These are phyloP conservation scores for Aaosphaeria pasadenensis DNA, from an alignment of 2,329 filamentous ascomycete genomes.

Conservation along the genomic window DNA sequence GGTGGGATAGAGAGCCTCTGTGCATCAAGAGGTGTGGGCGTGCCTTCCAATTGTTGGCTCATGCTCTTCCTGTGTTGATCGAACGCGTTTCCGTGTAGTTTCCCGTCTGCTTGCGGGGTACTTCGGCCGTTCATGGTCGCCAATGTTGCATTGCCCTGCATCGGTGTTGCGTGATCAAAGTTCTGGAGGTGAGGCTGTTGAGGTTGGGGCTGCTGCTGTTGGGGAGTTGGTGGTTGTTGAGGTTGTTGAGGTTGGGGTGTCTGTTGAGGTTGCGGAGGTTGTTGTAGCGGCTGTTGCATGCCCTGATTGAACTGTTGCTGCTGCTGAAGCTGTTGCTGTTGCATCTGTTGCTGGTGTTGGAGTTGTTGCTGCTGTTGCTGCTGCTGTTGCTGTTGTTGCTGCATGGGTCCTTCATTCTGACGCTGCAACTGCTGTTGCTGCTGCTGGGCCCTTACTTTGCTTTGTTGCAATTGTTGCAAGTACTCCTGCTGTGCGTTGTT, in stretches of 20 bases:
- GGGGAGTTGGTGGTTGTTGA: conserved; percentile 48
- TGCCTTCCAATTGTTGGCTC: conserved; percentile 35
- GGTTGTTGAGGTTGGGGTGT: conserved; percentile 36
- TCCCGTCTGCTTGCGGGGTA: conserved; percentile 43
- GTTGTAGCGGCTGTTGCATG: conserved; percentile 18
- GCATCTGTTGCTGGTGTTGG: conserved; percentile 20
- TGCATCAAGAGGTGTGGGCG: conserved; percentile 28
- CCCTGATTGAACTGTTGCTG: conserved; percentile 49
- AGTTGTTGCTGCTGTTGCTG: conserved; percentile 50
- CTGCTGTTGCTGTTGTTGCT: conserved; percentile 37
- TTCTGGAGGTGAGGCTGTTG: conserved; percentile 48
- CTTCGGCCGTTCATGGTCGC: conserved; percentile 43
- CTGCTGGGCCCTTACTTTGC: conserved; percentile 28
- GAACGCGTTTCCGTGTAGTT: conserved; percentile 12
- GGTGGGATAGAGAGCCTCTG: conserved; percentile 24
- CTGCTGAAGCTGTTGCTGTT: conserved; percentile 49
- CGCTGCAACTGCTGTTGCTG: conserved; percentile 11
- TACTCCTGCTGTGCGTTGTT: conserved; percentile 51
- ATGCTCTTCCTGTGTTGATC: conserved; percentile 35
- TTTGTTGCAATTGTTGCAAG: conserved; percentile 44
- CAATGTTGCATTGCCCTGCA: conserved; percentile 48
- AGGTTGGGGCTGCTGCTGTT: conserved; percentile 27
- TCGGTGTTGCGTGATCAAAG: conserved; percentile 40
- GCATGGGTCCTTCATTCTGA: not conserved
- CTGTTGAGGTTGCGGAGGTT: conserved; percentile 43